Base-by-base conservation (phyloP, 2,329 filamentous ascomycete genomes). In the Trichoderma koningii region DNA sequence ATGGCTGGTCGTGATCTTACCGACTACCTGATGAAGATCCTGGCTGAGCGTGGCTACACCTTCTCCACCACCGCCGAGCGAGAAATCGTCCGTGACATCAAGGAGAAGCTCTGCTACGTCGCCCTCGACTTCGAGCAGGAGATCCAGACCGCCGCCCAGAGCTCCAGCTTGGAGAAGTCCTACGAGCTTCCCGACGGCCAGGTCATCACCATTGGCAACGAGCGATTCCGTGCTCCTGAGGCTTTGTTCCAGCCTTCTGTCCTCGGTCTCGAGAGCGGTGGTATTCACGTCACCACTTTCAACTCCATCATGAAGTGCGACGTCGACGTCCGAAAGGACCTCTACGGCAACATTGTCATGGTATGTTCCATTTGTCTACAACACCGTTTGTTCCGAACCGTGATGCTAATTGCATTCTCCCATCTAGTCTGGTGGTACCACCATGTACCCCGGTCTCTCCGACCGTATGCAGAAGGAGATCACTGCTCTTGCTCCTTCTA, bases 381-480 rank as follows among this genome's bases (percentile, higher is more conserved):
- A 3, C 6, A 7, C 19, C 7, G 38, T 9, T 15, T 7, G 53
- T 30, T 34, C 6, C 28, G 45, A 17, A 47, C 30, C 12, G 7
- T 12, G 47, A 55, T 41, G 63, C 57, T 64, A 55, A 65, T 21
- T 45, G 34, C 38, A 44, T 44, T 59, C 57, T 77, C 81, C 19
- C 74, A 56, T 62, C 38, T n/a, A 97, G 93, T 99, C 95, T 88
- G 95, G 95, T 90, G 95, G 95, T 89, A 99, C 95, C 79, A 99
- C 95, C 82, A 98, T 99, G 95, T 99, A 98, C 88, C 95, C 95
- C 76, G 95, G 95, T 93, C 96, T 99, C 83, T 96, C 93, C 82
- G 95, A 99, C 87, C 95, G 95, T 89, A 98, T 99, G 95, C 95
- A 99, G 86, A 98, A 99, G 92, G 95, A 99, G 88, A 98, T 99